A percentile compares a stretch with the other conserved stretches of the same genome.
Conservation (phyloP, 2,329 filamentous ascomycete genomes). For the Colletotrichum cuscutae region DNA sequence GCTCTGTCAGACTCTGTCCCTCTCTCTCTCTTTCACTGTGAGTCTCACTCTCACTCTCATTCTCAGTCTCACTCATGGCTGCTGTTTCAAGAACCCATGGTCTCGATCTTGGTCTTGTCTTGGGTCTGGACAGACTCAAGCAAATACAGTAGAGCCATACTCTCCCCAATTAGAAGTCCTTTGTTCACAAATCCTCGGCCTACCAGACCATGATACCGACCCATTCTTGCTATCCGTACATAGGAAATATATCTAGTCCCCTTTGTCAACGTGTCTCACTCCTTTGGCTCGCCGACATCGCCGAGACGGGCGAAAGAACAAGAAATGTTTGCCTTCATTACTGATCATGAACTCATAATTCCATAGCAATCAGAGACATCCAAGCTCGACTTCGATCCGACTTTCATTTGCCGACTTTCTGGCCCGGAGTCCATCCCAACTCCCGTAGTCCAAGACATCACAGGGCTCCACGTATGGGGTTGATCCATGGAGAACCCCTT, state of each 20-base stretch:
- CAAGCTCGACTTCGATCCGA: slow-evolving; percentile 6
- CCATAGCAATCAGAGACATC: not conserved
- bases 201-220: not conserved
- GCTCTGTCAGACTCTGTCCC: not conserved
- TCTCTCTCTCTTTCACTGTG: not conserved
- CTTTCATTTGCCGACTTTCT: slow-evolving; percentile 22
- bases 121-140: not conserved
- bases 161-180: not conserved
- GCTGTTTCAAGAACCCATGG: not conserved
- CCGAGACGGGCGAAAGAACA: not conserved
- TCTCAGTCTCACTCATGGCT: not conserved
- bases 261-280: slow-evolving; percentile 6
- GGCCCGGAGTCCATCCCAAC: slow-evolving; percentile 1
- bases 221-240: not conserved
- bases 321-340: not conserved
- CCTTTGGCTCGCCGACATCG: not conserved
- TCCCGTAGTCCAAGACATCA: slow-evolving; percentile 13
- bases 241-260: not conserved
- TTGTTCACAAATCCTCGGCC: not conserved
- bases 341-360: not conserved
- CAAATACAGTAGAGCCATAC: too few species aligned
- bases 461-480: not conserved
- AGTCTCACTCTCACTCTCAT: not conserved
- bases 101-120: not conserved
- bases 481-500: not conserved